These are phyloP conservation scores for Penicillium glabrum DNA, from an alignment of 2,329 filamentous ascomycete genomes.

Conservation along the genomic window DNA sequence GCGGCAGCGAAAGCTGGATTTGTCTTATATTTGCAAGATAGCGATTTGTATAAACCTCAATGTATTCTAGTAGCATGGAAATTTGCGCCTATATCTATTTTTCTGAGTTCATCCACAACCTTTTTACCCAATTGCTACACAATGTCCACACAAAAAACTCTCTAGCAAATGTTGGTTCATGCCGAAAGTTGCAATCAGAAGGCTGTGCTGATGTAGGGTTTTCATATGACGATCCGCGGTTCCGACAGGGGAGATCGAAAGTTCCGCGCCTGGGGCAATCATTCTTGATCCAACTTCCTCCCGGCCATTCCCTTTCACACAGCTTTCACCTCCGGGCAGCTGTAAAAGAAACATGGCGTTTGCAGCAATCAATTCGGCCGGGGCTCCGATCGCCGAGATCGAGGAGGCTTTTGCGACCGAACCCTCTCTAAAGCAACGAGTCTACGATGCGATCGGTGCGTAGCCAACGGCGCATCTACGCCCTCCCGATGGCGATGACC, in stretches of 20 bases:
- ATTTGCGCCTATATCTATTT: slow-evolving; percentile 5
- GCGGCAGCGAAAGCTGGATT: background rate
- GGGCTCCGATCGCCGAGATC: slow-evolving; percentile 32
- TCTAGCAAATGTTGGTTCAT: background rate
- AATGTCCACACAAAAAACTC: background rate
- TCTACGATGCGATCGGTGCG: slow-evolving; percentile 47
- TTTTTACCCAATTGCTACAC: background rate
- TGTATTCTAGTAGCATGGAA: slow-evolving; percentile 26
- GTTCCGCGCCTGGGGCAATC: slow-evolving; percentile 15
- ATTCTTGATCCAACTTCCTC: slow-evolving; percentile 11
- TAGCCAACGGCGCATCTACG: slow-evolving; percentile 15
- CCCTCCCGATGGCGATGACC: slow-evolving; percentile 5
- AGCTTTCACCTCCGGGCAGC: slow-evolving; percentile 16
- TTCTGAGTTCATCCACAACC: background rate
- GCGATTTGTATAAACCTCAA: slow-evolving; percentile 28
- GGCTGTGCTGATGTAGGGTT: background rate
- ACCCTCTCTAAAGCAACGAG: slow-evolving; percentile 39
- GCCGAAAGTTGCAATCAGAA: background rate
- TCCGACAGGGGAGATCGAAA: slow-evolving; percentile 6
- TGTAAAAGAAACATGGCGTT: slow-evolving; percentile 37
- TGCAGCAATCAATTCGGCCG: slow-evolving; percentile 32
- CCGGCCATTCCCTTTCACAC: slow-evolving; percentile 14
- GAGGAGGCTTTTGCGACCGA: slow-evolving; percentile 44
- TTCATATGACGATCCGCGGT: slow-evolving; percentile 17
- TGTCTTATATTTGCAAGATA: slow-evolving; percentile 16